Percentiles rank a stretch among this genome's conserved stretches.
phyloP scores from a whole-genome alignment of 2,329 filamentous ascomycete genomes.

The Metarhizium anisopliae region DNA sequence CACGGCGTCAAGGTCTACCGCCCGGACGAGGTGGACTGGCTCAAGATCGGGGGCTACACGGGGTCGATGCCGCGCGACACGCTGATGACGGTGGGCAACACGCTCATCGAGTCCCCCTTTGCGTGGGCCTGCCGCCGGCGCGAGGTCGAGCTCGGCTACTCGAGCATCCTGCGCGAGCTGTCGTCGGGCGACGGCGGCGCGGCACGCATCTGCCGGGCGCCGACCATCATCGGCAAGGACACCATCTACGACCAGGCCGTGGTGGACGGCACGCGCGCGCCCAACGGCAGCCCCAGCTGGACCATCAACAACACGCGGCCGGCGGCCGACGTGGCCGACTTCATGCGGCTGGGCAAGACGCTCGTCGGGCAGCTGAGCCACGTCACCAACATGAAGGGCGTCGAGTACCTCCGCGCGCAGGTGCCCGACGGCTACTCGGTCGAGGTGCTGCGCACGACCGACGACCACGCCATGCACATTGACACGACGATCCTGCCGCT shows the following conservation, averaged over 20 bases:
- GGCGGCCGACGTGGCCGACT: conserved; percentile 25
- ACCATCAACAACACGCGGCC: conserved; percentile 23
- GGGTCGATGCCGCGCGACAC: conserved; percentile 24
- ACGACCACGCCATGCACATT: conserved; percentile 22
- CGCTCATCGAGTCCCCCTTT: conserved; percentile 21
- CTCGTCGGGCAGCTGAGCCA: conserved; percentile 22
- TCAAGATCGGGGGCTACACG: conserved; percentile 19
- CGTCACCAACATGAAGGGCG: conserved; percentile 22
- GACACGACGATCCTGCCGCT: conserved; percentile 22
- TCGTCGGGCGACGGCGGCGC: neutral
- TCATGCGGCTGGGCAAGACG: conserved; percentile 22
- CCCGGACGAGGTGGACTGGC: conserved; percentile 13
- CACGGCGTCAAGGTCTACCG: conserved; percentile 17
- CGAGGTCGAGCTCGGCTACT: conserved; percentile 15
- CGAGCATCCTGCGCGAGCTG: conserved; percentile 4
- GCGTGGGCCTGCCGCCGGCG: conserved; percentile 18
- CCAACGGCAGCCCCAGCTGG: conserved; percentile 10
- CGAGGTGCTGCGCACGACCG: conserved; percentile 17
- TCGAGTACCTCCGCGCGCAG: conserved; percentile 17
- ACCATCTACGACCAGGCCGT: conserved; percentile 12
- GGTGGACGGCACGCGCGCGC: neutral
- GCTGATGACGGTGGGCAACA: conserved; percentile 22
- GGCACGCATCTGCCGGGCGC: conserved; percentile 8
- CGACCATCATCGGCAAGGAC: conserved; percentile 9
- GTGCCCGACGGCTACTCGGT: conserved; percentile 19